These are phyloP conservation scores for Diaporthe ampelina DNA, from an alignment of 2,329 filamentous ascomycete species.

Conservation along the genomic window DNA sequence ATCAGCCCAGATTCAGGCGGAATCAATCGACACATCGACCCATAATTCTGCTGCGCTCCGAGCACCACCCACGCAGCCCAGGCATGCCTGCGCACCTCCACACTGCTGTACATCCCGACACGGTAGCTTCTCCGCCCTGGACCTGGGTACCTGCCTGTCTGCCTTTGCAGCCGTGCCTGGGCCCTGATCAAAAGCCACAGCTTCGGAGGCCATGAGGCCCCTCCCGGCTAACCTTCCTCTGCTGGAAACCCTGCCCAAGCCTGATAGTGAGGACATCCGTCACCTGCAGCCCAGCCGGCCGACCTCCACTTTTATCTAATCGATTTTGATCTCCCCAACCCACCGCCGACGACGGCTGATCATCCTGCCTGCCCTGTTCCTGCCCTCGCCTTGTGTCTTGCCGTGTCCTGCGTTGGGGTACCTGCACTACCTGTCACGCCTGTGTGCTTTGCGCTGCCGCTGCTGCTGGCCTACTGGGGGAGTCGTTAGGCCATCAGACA, in stretches of 20 bases:
- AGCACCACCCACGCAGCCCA: neutral
- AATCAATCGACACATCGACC: conserved; percentile 43
- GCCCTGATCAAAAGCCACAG: too few relatives aligned
- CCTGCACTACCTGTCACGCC: neutral
- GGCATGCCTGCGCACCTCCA: neutral
- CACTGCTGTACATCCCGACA: neutral
- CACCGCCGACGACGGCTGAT: conserved; percentile 19
- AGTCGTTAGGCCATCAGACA: neutral
- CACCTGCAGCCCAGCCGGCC: neutral
- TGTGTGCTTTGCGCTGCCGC: neutral
- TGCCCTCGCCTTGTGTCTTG: conserved; percentile 23
- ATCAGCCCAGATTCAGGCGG: conserved; percentile 47
- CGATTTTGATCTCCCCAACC: conserved; percentile 30
- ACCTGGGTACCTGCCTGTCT: neutral
- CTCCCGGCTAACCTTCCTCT: neutral
- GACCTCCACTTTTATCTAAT: conserved; percentile 29
- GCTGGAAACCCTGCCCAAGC: too few relatives aligned
- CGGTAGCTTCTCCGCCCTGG: neutral
- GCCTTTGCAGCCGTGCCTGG: neutral
- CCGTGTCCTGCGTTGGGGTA: neutral
- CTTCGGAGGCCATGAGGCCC: too few relatives aligned
- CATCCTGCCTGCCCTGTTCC: conserved; percentile 30
- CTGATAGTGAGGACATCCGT: conserved; percentile 11
- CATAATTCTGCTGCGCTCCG: conserved; percentile 38
- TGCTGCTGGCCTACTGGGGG: neutral